Conservation (phyloP, 345 rosid genomes). For the thale cress (Arabidopsis thaliana) region TAIR10.1 NC_003074.8:2290001-2290500, state of each 20-base stretch:
- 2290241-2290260: conserved; percentile 13
- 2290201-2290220: too few species aligned
- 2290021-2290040: conserved; percentile 44
- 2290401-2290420: not conserved
- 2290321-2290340: conserved; percentile 1
- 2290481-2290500: not conserved
- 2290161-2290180: conserved; percentile 24
- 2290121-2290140: conserved; percentile 35
- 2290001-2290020: conserved; percentile 40
- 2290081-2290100: conserved; percentile 30
- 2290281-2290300: conserved; percentile 37
- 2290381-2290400: not conserved
- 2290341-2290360: not conserved
- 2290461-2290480: not conserved
- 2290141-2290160: not conserved
- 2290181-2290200: not conserved
- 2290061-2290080: conserved; percentile 43
- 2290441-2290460: conserved; percentile 14
- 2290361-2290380: conserved; percentile 18
- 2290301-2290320: conserved; percentile 30
- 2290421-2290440: not conserved
- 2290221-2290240: not conserved
- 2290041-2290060: conserved; percentile 47
- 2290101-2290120: conserved; percentile 34
- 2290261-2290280: conserved; percentile 67